Evolutionary conservation across 2,329 filamentous ascomycete species (phyloP), one percentile per base, ranked within the genome.

Genomic region (Pyrenophora teres): DNA sequence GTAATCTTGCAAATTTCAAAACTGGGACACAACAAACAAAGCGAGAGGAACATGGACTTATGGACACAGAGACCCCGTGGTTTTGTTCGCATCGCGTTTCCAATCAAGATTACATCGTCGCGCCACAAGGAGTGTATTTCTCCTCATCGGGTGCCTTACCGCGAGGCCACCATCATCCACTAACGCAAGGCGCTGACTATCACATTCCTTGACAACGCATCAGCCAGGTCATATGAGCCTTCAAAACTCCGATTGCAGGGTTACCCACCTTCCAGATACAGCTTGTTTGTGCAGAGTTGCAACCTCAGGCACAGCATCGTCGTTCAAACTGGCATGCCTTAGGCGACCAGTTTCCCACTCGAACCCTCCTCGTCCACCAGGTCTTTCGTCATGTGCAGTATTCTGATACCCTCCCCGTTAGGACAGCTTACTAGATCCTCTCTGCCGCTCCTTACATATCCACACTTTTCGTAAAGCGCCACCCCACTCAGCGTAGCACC

Each of bases 331-430:
- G 25, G 19, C 40, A 23, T 35, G n/a, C 46, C 33, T 38, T 19
- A 43, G 23, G 25, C 31, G 21, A 25, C 25, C 16, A 13, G 19
- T n/a, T 5, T 16, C 19, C 12, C 12, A 32, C 41, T 16, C 42
- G 12, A 16, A 6, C 6, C 19, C 31, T 18, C 8, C 12, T 15
- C 36, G n/a, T 16, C 46, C n/a, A 41, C 35, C 46, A 65, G 38
- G 52, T 71, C 67, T 43, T 73, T 73, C 3, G 66, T 48, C 69
- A 73, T 72, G 51, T 72, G 69, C 56, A 67, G 58, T 56, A 73
- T 59, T 45, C 54, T 46, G 25, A 73, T 69, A 4, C 58, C 58
- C 54, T 67, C 69, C 10, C 69, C 69, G 60, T 72, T 72, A 16
- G 65, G 65, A 62, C 69, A 72, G 50, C n/a, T 35, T 3, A 72